Evolutionary conservation across 495 filamentous ascomycete species (phyloP).

Genomic region (Zalerion maritima): DNA sequence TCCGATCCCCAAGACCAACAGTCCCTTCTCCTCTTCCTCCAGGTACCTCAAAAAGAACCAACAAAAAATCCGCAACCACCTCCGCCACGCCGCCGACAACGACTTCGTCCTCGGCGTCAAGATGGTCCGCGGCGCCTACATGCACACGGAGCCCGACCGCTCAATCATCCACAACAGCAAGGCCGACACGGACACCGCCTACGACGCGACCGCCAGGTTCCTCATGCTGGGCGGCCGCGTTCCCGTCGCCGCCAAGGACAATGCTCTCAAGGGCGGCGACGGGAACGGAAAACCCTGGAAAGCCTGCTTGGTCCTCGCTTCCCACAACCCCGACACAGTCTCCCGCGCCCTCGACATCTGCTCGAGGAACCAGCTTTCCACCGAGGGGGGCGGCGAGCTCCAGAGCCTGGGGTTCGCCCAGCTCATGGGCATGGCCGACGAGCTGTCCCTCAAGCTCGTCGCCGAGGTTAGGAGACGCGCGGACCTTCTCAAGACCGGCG

Average conservation of each 20-base stretch:
- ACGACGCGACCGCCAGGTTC: constrained; percentile 22
- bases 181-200: constrained; percentile 47
- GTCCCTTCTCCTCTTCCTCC: background rate
- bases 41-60: constrained; percentile 38
- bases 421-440: constrained; percentile 64
- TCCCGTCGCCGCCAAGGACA: too few species aligned
- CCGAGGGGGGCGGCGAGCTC: constrained; percentile 16
- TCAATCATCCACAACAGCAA: constrained; percentile 44
- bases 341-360: constrained; percentile 35
- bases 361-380: constrained; percentile 6
- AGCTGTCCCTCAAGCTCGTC: constrained; percentile 48
- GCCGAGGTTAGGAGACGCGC: constrained; percentile 26
- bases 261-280: too few species aligned
- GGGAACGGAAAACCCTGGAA: constrained; percentile 2
- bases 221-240: too few species aligned
- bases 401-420: constrained; percentile 49
- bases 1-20: constrained; percentile 2
- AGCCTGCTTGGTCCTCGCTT: constrained; percentile 43
- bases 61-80: constrained; percentile 36
- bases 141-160: constrained; percentile 46
- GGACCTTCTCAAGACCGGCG: too few species aligned
- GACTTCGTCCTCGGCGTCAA: constrained; percentile 54
- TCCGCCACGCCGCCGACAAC: constrained; percentile 36
- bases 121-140: constrained; percentile 56
- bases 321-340: constrained; percentile 54